Base-by-base conservation (phyloP, 208 protist genomes). In the Vickermania ingenoplastis region DNA sequence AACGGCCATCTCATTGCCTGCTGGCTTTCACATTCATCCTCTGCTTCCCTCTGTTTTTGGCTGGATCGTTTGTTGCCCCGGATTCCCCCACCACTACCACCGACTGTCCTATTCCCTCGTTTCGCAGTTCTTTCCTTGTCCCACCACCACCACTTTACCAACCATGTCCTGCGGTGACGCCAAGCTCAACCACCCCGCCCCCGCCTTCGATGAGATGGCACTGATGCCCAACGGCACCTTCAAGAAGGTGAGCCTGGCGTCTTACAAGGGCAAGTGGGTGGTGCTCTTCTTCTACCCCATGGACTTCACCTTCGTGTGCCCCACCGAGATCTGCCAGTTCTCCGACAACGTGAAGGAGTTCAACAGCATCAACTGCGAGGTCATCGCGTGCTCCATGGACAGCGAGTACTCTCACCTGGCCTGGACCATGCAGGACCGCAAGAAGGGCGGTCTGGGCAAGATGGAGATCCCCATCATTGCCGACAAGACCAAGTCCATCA, bases 291-390 rank as follows among this genome's bases (percentile, higher is more conserved):
- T 98, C 82, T 98, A 98, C 73, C 96, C n/a, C 25, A 63, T 97
- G 27, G 95, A 98, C 77, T 98, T 97, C 81, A 97, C 94, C 61
- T 98, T 98, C 66, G 96, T 98, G 61, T 98, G 97, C 83, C 97
- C 97, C 31, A 98, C 95, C 14, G 96, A 98, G 83, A 97, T 98
- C 62, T 92, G 95, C 67, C 89, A 95, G 64, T 98, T 98, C 89
- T 89, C 71, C 45, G 94, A 99, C 60, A 68, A 74, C 64, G 73
- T 70, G 49, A 86, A 86, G 56, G 79, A 97, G 69, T 99, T 99
- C 81, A 61, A 63, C 25, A 73, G 75, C 57, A 49, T 90, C 36
- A 79, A 83, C 72, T 88, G 75, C 61, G 95, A 98, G 72, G 79
- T 98, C 26, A 69, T 97, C 60, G 89, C 81, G 61, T 83, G 77